phyloP scores from a whole-genome alignment of 495 filamentous ascomycete species.

The Hypoxylon crocopeplum region DNA sequence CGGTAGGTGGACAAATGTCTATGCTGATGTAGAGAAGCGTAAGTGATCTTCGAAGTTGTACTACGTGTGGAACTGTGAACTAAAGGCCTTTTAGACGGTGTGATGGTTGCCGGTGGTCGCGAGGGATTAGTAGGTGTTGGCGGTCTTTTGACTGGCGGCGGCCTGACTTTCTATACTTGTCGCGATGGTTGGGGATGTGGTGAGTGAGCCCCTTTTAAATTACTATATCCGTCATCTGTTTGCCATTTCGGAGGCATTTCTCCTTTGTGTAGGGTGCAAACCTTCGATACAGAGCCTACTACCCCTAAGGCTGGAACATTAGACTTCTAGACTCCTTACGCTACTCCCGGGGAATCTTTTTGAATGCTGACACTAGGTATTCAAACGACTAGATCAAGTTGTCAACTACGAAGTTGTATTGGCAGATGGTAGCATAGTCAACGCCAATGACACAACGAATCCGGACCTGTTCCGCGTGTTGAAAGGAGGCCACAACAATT shows the following conservation, averaged over 20 bases:
- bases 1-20: constrained; percentile 43
- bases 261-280: too few species aligned
- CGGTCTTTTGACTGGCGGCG: constrained; percentile 65
- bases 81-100: constrained; percentile 43
- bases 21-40: constrained; percentile 36
- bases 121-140: constrained; percentile 61
- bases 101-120: constrained; percentile 64
- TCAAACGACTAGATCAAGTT: constrained; percentile 45
- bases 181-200: constrained; percentile 57
- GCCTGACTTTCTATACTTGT: constrained; percentile 59
- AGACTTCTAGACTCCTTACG: neutral
- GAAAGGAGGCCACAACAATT: constrained; percentile 60
- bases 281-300: too few species aligned
- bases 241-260: too few species aligned
- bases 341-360: constrained; percentile 33
- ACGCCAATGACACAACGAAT: constrained; percentile 48
- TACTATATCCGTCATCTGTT: too few species aligned
- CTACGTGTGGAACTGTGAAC: constrained; percentile 40
- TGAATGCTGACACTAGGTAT: constrained; percentile 54
- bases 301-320: neutral
- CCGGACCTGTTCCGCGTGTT: constrained; percentile 59
- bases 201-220: constrained; percentile 1
- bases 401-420: constrained; percentile 57
- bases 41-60: constrained; percentile 46
- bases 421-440: constrained; percentile 51